phyloP scores from a whole-genome alignment of 2,329 filamentous ascomycete genomes.

The Mycosphaerella sp. region DNA sequence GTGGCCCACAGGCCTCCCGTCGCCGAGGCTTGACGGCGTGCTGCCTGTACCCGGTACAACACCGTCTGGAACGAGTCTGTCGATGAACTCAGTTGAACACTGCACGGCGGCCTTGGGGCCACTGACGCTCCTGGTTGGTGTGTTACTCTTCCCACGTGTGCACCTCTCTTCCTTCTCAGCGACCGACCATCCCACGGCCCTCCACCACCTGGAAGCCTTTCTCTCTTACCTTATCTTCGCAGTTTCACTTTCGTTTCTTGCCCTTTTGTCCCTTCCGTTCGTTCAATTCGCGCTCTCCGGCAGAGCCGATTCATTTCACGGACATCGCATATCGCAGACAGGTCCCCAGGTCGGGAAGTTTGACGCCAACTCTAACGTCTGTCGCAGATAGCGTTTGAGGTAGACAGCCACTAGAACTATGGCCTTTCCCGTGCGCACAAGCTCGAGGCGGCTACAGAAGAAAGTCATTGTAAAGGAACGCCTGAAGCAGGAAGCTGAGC shows the following conservation, averaged over 20 bases:
- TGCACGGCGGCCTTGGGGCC: constrained; percentile 3
- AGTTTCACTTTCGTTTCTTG: constrained; percentile 6
- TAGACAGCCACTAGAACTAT: constrained; percentile 1
- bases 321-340: background rate
- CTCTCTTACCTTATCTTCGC: background rate
- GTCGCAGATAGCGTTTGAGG: constrained; percentile 9
- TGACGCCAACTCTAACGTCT: background rate
- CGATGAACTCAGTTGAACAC: no score
- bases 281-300: background rate
- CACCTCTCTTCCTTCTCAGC: background rate
- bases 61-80: no score
- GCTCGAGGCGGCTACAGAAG: constrained; percentile 7
- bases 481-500: background rate
- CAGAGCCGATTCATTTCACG: background rate
- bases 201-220: background rate
- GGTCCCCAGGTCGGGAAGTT: background rate
- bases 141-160: constrained; percentile 4
- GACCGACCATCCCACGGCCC: background rate
- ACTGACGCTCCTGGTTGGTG: constrained; percentile 8
- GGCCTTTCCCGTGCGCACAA: constrained; percentile 8
- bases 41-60: no score
- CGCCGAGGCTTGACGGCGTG: no score
- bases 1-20: no score
- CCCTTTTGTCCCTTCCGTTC: background rate
- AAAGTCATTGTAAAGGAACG: background rate